These are phyloP conservation scores for Venturia pyrina DNA, from an alignment of 2,329 filamentous ascomycete species.

Conservation along the genomic window DNA sequence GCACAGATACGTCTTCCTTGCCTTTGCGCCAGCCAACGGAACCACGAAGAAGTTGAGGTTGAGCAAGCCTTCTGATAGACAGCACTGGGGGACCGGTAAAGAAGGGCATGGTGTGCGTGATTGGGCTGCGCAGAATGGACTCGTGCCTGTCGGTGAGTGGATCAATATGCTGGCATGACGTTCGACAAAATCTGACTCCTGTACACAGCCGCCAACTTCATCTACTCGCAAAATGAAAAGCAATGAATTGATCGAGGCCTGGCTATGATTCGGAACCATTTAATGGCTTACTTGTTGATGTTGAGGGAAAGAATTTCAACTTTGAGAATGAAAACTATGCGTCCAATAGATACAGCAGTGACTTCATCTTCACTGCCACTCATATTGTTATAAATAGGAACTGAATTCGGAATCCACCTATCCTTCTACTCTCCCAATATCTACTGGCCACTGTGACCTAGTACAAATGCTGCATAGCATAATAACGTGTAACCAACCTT, in stretches of 20 bases:
- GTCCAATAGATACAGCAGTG: background rate
- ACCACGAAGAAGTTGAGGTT: constrained; percentile 33
- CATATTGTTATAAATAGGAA: too few species aligned
- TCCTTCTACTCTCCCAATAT: too few species aligned
- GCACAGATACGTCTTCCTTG: constrained; percentile 48
- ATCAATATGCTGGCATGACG: constrained; percentile 10
- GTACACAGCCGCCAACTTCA: constrained; percentile 31
- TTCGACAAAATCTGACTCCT: constrained; percentile 7
- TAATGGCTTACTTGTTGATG: too few species aligned
- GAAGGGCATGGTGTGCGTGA: constrained; percentile 39
- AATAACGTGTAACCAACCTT: too few species aligned
- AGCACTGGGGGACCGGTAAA: constrained; percentile 46
- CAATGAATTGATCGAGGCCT: constrained; percentile 24
- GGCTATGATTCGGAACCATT: background rate
- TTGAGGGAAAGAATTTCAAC: background rate
- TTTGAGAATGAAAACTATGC: background rate
- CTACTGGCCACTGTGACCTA: too few species aligned
- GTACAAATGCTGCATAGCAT: too few species aligned
- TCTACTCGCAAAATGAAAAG: constrained; percentile 39
- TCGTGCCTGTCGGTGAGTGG: constrained; percentile 35
- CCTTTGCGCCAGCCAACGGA: constrained; percentile 36
- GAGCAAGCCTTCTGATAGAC: constrained; percentile 37
- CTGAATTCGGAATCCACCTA: too few species aligned
- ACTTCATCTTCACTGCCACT: too few species aligned
- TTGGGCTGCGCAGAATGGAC: constrained; percentile 39